These are phyloP conservation scores for Myriosclerotinia duriaeana DNA, from an alignment of 2,329 filamentous ascomycete genomes.

Conservation along the genomic window DNA sequence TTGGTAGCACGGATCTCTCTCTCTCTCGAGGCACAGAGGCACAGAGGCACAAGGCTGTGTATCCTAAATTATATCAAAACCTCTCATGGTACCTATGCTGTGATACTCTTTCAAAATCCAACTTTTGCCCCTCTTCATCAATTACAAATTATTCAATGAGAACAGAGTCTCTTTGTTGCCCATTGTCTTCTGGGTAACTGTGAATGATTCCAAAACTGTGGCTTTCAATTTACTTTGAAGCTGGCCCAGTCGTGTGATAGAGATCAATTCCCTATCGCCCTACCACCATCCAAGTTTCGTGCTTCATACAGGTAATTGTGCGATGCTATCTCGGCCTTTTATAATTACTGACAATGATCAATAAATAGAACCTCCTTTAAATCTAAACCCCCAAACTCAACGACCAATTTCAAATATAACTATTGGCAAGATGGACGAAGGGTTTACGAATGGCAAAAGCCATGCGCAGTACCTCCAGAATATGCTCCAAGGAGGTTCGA, in stretches of 20 bases:
- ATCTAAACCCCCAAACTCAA: conserved; percentile 4
- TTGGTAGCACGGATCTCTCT: conserved; percentile 12
- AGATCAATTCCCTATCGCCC: conserved; percentile 11
- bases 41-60: conserved; percentile 25
- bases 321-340: neutral
- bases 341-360: neutral
- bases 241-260: neutral
- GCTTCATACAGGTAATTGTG: conserved; percentile 20
- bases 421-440: conserved; percentile 36
- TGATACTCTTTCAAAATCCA: conserved; percentile 13
- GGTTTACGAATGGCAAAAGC: conserved; percentile 36
- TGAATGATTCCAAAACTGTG: conserved; percentile 2
- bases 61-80: conserved; percentile 17
- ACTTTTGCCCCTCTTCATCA: conserved; percentile 20
- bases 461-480: conserved; percentile 37
- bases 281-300: conserved; percentile 11
- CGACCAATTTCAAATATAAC: conserved; percentile 15
- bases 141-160: conserved; percentile 19
- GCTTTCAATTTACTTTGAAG: conserved; percentile 12
- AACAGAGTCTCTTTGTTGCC: neutral
- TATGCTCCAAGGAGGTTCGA: conserved; percentile 37
- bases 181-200: conserved; percentile 15
- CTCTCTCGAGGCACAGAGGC: too few relatives aligned
- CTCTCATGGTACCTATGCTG: neutral
- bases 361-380: neutral